phyloP scores from a whole-genome alignment of 345 rosid species.

The Turritis glabra region DNA sequence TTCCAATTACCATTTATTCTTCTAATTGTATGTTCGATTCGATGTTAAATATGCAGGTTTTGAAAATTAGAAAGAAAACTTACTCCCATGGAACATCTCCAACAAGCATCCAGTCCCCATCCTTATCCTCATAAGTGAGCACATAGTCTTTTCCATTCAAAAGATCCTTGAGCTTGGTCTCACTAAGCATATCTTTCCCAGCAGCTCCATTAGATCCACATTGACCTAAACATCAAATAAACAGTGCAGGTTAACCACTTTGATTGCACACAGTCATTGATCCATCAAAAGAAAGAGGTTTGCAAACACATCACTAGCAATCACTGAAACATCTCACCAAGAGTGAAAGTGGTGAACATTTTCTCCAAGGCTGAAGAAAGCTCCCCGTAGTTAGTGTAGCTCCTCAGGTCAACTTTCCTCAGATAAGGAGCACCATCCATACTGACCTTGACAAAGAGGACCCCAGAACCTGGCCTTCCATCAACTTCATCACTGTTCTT shows the following conservation, averaged over 20 bases:
- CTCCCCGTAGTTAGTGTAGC: slow-evolving; percentile 62
- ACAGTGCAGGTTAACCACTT: slow-evolving; percentile 18
- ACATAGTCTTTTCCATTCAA: slow-evolving; percentile 88
- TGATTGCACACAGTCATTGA: background rate
- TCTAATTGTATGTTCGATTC: background rate
- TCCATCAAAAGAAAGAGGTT: background rate
- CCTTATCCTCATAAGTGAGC: slow-evolving; percentile 92
- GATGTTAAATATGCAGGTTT: background rate
- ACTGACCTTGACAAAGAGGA: slow-evolving; percentile 87
- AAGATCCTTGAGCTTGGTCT: slow-evolving; percentile 78
- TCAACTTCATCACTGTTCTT: slow-evolving; percentile 89
- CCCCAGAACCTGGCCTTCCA: slow-evolving; percentile 69
- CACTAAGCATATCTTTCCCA: slow-evolving; percentile 64
- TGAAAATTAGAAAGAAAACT: slow-evolving; percentile 32
- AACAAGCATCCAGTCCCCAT: slow-evolving; percentile 95
- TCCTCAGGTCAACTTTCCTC: slow-evolving; percentile 88
- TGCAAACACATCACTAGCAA: slow-evolving; percentile 1
- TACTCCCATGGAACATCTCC: slow-evolving; percentile 99
- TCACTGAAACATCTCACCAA: slow-evolving; percentile 56
- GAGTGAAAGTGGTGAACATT: slow-evolving; percentile 91
- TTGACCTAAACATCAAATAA: slow-evolving; percentile 55
- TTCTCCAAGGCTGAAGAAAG: slow-evolving; percentile 86
- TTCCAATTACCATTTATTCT: background rate
- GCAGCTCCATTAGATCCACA: slow-evolving; percentile 63
- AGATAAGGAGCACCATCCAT: slow-evolving; percentile 97